Base-by-base conservation (phyloP, 768 basidiomycete species). In the Naganishia antarctica region DNA sequence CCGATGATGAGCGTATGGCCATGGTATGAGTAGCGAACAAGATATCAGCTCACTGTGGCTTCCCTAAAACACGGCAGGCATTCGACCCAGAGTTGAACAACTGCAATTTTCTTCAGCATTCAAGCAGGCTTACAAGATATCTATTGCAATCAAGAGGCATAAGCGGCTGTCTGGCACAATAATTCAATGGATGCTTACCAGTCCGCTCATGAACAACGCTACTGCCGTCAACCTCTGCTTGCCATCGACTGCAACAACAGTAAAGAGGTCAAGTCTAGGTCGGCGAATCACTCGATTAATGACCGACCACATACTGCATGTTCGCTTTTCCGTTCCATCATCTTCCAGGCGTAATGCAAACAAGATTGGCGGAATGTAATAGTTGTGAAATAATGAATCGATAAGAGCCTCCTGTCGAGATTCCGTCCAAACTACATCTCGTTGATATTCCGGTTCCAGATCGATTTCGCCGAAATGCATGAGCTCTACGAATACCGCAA, bases 381-480 rank as follows among this genome's bases (percentile, higher is more conserved):
- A 66, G 44, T 66, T 66, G 45, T 50, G 53, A 26, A 66, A 66
- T 7, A 66, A 23, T n/a, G 60, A 62, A 32, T 66, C 65, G 45
- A 66, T 62, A 37, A 66, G 37, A 40, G 49, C 65, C 26, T 50
- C 60, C 41, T 66, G 65, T 18, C 58, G 51, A 12, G 60, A 23
- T 45, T 66, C 60, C 11, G 60, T 44, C 65, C 65, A 66, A 0
- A 66, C 65, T n/a, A 66, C 59, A 11, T 66, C 65, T 28, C 65
- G 60, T 40, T 65, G 64, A 43, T 66, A 66, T 32, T 66, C 65
- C 15, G 59, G 59, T 31, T 66, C 59, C 15, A 66, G 49, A 8
- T 66, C 65, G 60, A 66, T 43, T 25, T 61, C 65, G 3, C 65
- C 65, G 32, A 18, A 32, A 21, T 66, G 59, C 21, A 61, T 48